A percentile compares a stretch with the other conserved stretches of the same genome.
Conservation (phyloP, 371 early-diverging fungal genomes). For the Lichtheimia ramosa region DNA sequence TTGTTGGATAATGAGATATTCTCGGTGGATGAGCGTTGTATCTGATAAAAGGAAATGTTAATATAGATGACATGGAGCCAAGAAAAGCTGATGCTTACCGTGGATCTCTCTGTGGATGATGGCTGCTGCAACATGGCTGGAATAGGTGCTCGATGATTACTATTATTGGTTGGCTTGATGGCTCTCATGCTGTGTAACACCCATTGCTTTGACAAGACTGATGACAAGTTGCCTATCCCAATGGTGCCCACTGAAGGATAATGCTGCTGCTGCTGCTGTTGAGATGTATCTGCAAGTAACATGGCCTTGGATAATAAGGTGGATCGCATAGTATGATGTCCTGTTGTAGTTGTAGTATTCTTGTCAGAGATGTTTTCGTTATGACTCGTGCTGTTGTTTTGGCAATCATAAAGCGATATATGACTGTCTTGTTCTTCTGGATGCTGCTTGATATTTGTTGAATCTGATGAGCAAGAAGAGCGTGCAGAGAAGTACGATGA, state of each 20-base stretch:
- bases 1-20: neutral
- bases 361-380: too few species aligned
- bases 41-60: neutral
- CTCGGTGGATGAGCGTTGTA: neutral
- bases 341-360: too few species aligned
- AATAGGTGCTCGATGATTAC: neutral
- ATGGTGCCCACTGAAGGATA: neutral
- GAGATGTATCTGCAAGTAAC: neutral
- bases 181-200: too few species aligned
- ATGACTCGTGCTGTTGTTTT: too few species aligned
- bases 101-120: neutral
- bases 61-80: neutral
- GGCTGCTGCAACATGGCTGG: neutral
- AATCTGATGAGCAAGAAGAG: constrained; percentile 7
- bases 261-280: neutral
- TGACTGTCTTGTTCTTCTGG: too few species aligned
- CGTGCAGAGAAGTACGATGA: constrained; percentile 15
- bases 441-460: neutral
- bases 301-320: constrained; percentile 3
- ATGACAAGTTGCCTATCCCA: neutral
- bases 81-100: too few species aligned
- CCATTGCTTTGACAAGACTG: constrained; percentile 1
- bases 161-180: too few species aligned
- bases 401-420: too few species aligned
- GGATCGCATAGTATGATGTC: neutral